Base-by-base conservation (phyloP, 1,284 basidiomycete species). In the Gastroboletus turbinatus region DNA sequence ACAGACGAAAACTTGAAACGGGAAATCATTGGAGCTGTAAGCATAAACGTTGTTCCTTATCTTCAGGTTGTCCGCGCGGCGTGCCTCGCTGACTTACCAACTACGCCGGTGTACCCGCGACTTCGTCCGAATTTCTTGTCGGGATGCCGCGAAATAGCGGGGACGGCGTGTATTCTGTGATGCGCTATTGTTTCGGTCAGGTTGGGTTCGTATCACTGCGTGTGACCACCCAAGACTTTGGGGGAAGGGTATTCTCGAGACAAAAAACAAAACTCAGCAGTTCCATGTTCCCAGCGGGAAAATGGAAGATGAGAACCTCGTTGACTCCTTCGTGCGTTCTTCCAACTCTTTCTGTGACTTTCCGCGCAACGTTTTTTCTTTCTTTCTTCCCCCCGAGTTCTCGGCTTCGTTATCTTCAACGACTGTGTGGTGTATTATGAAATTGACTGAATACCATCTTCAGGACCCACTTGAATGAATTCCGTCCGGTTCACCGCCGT, bases 1-100 rank as follows among this genome's bases (percentile, higher is more conserved):
- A 10, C 17, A 10, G 25, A 62, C 56, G 60, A 60, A 49, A 44
- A 25, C n/a, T n/a, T n/a, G 42, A 19, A 23, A 27, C 9, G 17
- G 29, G 21, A 33, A 14, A 55, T n/a, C 33, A 14, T 14, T 36
- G 32, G 16, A 11, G 3, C 8, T 17, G n/a, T 14, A n/a, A 40
- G 29, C 23, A 16, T 16, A 29, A n/a, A n/a, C 17, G 4, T 21
- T 33, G 5, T 16, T 13, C 48, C 11, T 14, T n/a, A 14, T 25
- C 27, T 21, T 17, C 25, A 32, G 25, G 2, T 21, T 11, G 39
- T 38, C 38, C 30, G 39, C 4, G 23, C 6, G 25, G 5, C 25
- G 27, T 27, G n/a, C 6, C n/a, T 13, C n/a, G 17, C 19, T 25
- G 47, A 32, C 27, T 4, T 11, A 29, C 52, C 8, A 13, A 23